phyloP scores from a whole-genome alignment of 1,284 basidiomycete species.

The Entoloma clypeatum region DNA sequence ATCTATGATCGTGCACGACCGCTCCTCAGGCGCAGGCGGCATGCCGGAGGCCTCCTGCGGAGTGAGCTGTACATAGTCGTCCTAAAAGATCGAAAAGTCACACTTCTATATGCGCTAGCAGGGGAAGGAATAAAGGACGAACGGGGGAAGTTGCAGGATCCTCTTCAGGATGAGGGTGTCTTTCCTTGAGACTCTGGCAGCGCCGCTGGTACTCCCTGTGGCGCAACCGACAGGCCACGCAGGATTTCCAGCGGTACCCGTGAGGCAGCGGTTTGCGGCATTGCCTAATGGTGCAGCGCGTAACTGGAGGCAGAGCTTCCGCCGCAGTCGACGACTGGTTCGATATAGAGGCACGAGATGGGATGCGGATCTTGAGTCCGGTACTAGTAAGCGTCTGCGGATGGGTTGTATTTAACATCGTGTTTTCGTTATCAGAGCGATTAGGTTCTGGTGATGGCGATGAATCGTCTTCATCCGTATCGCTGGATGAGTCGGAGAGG shows the following conservation, averaged over 20 bases:
- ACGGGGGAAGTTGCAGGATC: slow-evolving; percentile 6
- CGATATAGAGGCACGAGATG: slow-evolving; percentile 13
- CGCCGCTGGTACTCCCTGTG: slow-evolving; percentile 27
- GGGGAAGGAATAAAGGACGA: background rate
- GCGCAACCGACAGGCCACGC: slow-evolving; percentile 31
- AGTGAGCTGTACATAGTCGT: background rate
- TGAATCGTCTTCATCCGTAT: slow-evolving; percentile 7
- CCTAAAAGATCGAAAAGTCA: background rate
- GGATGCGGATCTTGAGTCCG: slow-evolving; percentile 21
- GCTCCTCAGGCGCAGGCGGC: slow-evolving; percentile 16
- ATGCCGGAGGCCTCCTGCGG: background rate
- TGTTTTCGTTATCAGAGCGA: background rate
- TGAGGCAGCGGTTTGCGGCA: slow-evolving; percentile 25
- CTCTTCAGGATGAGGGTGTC: slow-evolving; percentile 8
- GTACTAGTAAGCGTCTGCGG: background rate
- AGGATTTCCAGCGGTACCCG: slow-evolving; percentile 34
- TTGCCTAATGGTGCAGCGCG: slow-evolving; percentile 22
- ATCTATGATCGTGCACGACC: slow-evolving; percentile 17
- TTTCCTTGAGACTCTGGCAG: slow-evolving; percentile 14
- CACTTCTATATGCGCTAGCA: background rate
- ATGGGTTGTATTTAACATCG: background rate
- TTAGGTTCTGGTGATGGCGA: slow-evolving; percentile 1
- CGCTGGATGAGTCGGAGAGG: slow-evolving; percentile 12
- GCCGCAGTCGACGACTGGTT: background rate
- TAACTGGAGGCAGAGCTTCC: background rate